phyloP scores from a whole-genome alignment of 176 grass and related monocot genomes.

The Guadua angustifolia region DNA sequence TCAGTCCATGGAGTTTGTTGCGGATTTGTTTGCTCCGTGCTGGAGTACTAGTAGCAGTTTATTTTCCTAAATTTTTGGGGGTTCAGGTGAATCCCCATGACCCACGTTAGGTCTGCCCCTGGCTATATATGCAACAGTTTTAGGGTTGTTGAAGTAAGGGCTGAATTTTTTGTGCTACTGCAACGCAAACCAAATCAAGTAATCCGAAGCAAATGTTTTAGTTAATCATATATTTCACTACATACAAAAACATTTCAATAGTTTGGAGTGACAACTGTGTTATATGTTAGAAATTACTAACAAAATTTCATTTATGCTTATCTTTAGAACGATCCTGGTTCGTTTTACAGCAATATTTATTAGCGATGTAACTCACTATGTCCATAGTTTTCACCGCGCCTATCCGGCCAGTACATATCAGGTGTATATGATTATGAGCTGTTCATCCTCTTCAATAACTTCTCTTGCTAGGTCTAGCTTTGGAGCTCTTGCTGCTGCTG shows the following conservation, averaged over 20 bases:
- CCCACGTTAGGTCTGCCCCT: too few species aligned
- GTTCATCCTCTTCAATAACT: not conserved
- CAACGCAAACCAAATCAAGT: not conserved
- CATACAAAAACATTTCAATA: not conserved
- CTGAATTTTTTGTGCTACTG: not conserved
- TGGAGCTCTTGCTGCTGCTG: slow-evolving; percentile 7
- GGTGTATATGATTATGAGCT: not conserved
- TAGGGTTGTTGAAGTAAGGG: not conserved
- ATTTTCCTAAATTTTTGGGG: too few species aligned
- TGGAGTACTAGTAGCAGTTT: too few species aligned
- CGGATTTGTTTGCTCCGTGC: too few species aligned
- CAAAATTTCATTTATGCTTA: not conserved
- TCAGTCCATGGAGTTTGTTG: too few species aligned
- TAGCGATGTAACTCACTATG: not conserved
- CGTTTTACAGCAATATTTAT: not conserved
- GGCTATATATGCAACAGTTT: not conserved
- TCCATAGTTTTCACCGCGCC: not conserved
- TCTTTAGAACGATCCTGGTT: not conserved
- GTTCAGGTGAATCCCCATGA: too few species aligned
- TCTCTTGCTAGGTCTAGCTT: not conserved
- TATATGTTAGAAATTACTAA: not conserved
- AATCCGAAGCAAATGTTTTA: not conserved
- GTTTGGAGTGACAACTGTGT: not conserved
- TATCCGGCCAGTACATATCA: not conserved
- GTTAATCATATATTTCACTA: not conserved